Base-by-base conservation (phyloP, 352 stramenopile species). In the Phytopythium litorale region DNA sequence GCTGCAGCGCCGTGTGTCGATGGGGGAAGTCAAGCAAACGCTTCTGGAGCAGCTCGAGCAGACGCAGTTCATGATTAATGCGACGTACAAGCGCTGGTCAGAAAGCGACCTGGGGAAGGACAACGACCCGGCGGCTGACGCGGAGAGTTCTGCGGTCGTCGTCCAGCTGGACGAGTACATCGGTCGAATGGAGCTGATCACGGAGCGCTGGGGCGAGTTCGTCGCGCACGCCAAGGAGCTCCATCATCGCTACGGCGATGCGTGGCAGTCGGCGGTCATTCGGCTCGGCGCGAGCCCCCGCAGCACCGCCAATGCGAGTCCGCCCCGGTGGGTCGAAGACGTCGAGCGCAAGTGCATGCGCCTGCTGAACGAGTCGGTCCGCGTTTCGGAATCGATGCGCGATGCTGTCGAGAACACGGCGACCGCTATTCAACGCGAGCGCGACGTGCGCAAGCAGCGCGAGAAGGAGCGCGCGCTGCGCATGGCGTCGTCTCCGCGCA, bases 51-150 rank as follows among this genome's bases (percentile, higher is more conserved):
- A 92, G 67, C 67, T 92, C 3, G 77, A 91, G 38, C 76, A 92
- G 52, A 92, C 84, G 0, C 84, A 91, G 67, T 85, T 72, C 60
- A 90, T 92, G 81, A 84, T 92, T 49, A 76, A 75, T 21, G 78
- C 82, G 59, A 89, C 81, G 25, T 86, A 88, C 66, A 91, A 91
- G 63, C 78, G 84, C 32, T 89, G 75, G 78, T 79, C 78, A 25
- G 70, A 87, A 40, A 89, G 76, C 42, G 73, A 79, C 2, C 72
- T 88, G 23, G 72, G 68, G 63, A 64, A 3, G 51, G 59, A 38
- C 25, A 58, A 7, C 11, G 52, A 66, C 19, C 38, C 42, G 48
- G 56, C 37, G 21, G 62, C 37, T 16, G 61, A 49, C 9, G 57
- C 57, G 6, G 63, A 72, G 38, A 68, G 67, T 15, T 56, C 65